phyloP scores from a whole-genome alignment of 495 filamentous ascomycete species.

The Aspergillus wentii region DNA sequence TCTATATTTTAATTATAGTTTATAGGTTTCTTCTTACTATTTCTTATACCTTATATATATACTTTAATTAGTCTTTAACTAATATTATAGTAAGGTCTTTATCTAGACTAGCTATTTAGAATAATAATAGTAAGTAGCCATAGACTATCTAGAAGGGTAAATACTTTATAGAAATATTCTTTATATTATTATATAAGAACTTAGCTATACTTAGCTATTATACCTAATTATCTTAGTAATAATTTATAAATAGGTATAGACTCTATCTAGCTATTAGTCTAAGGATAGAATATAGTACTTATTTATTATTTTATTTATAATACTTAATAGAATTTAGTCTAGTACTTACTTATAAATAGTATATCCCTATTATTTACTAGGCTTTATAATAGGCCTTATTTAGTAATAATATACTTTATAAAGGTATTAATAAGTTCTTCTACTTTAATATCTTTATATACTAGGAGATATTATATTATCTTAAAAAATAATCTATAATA shows the following conservation, averaged over 20 bases:
- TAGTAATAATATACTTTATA: not conserved
- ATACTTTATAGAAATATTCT: too few relatives aligned
- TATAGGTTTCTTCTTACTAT: not conserved
- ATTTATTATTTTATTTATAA: not conserved
- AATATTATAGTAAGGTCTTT: too few relatives aligned
- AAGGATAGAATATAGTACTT: slow-evolving; percentile 3
- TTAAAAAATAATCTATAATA: slow-evolving; percentile 7
- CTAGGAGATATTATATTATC: slow-evolving; percentile 5
- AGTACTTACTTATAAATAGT: too few relatives aligned
- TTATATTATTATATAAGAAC: too few relatives aligned
- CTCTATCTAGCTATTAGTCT: slow-evolving; percentile 9
- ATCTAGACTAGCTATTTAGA: not conserved
- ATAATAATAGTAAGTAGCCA: slow-evolving; percentile 7
- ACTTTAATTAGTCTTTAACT: not conserved
- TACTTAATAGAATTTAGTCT: not conserved
- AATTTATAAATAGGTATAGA: not conserved
- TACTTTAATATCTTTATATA: slow-evolving; percentile 3
- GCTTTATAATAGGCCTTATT: not conserved
- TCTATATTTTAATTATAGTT: not conserved
- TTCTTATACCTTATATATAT: not conserved
- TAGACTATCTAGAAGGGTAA: slow-evolving; percentile 10
- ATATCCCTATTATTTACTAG: not conserved
- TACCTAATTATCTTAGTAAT: slow-evolving; percentile 15
- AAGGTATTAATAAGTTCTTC: slow-evolving; percentile 1
- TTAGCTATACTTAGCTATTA: slow-evolving; percentile 11